phyloP scores from a whole-genome alignment of 2,329 filamentous ascomycete species.

The Fusarium robinianum region DNA sequence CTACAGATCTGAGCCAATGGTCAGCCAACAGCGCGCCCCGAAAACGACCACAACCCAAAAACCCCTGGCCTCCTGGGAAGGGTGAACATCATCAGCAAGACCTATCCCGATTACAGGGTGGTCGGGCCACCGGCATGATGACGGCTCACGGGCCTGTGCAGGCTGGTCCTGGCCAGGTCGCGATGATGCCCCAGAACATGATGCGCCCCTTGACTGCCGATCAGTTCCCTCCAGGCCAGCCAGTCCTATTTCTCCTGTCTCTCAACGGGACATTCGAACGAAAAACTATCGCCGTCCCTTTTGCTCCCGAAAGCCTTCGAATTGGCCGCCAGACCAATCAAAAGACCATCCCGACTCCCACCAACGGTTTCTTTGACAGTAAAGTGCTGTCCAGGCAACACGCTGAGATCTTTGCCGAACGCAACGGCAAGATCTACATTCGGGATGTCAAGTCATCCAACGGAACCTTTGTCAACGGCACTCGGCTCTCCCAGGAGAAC shows the following conservation, averaged over 20 bases:
- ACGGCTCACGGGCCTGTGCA: conserved; percentile 41
- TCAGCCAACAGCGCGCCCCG: conserved; percentile 52
- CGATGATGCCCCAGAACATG: conserved; percentile 51
- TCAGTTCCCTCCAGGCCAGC: conserved; percentile 65
- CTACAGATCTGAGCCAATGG: conserved; percentile 57
- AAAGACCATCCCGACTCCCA: conserved; percentile 87
- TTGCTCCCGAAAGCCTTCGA: conserved; percentile 87
- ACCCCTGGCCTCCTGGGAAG: conserved; percentile 55
- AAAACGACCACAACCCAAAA: conserved; percentile 58
- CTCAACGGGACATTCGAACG: conserved; percentile 97
- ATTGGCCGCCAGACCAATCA: conserved; percentile 97
- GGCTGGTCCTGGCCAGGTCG: conserved; percentile 39
- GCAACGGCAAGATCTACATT: conserved; percentile 89
- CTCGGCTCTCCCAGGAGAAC: conserved; percentile 88
- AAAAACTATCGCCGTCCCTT: conserved; percentile 94
- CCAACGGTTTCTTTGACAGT: conserved; percentile 96
- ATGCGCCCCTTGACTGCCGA: conserved; percentile 68
- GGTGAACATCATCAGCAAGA: conserved; percentile 54
- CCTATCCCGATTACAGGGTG: conserved; percentile 50
- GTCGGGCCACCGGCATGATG: conserved; percentile 50
- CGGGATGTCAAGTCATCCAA: conserved; percentile 98
- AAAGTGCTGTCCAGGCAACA: conserved; percentile 97
- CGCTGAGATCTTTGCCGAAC: conserved; percentile 90
- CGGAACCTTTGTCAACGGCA: conserved; percentile 95
- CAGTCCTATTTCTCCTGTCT: conserved; percentile 83